Evolutionary conservation across 257 asterid species (phyloP).

Genomic region (Lantana camara): DNA sequence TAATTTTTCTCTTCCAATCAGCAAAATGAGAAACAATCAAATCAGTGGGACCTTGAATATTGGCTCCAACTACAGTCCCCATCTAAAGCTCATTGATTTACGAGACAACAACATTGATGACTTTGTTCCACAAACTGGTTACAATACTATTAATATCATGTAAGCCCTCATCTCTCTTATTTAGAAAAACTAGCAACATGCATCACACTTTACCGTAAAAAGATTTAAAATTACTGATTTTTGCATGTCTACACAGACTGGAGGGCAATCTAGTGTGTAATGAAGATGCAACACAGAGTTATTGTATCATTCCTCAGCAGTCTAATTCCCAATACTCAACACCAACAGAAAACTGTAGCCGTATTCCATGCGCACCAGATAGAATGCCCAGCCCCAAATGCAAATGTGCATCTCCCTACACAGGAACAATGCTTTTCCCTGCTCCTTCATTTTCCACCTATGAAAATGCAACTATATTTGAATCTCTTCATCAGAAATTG

Average conservation of each 20-base stretch:
- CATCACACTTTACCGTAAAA: no score
- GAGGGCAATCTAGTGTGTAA: constrained; percentile 54
- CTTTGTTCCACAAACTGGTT: constrained; percentile 37
- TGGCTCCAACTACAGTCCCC: constrained; percentile 42
- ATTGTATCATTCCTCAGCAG: constrained; percentile 44
- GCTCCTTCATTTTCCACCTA: constrained; percentile 80
- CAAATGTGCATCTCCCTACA: constrained; percentile 73
- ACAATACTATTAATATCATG: constrained; percentile 46
- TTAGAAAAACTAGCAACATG: no score
- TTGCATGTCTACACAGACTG: constrained; percentile 47
- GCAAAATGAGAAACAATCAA: constrained; percentile 57
- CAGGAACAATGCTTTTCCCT: constrained; percentile 64
- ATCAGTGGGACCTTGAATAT: constrained; percentile 54
- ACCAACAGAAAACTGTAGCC: constrained; percentile 55
- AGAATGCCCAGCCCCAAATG: constrained; percentile 69
- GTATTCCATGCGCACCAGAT: constrained; percentile 43
- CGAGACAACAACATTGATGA: constrained; percentile 43
- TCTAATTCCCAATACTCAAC: constrained; percentile 48
- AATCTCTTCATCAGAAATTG: constrained; percentile 41
- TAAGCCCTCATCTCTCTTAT: constrained; percentile 24
- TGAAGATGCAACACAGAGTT: constrained; percentile 37
- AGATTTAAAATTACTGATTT: not conserved
- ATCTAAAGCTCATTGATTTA: constrained; percentile 51
- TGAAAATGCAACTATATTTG: constrained; percentile 42
- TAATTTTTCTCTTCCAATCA: constrained; percentile 26